A percentile compares a stretch with the other conserved stretches of the same genome.
Evolutionary conservation across 176 grass and related monocot species (phyloP).

Genomic region (Carex littledalei): DNA sequence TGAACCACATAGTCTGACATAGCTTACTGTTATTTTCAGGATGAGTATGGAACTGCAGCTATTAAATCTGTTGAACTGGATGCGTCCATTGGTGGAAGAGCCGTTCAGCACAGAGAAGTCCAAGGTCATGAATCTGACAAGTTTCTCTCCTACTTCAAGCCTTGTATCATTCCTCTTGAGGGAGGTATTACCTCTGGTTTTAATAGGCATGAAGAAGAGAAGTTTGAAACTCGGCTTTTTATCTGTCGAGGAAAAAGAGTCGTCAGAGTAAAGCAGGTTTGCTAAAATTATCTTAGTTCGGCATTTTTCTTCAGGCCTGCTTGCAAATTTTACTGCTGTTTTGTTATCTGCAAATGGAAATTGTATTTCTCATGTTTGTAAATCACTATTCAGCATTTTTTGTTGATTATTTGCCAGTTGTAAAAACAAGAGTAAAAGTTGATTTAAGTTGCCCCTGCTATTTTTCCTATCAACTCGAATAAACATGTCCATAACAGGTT

Average conservation of each 20-base stretch:
- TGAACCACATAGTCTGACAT: not conserved
- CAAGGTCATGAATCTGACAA: conserved; percentile 49
- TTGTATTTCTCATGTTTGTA: not conserved
- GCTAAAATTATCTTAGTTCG: conserved; percentile 1
- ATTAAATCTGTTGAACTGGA: conserved; percentile 46
- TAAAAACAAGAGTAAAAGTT: not conserved
- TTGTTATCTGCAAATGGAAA: not conserved
- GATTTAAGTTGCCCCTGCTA: not conserved
- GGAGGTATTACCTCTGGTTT: conserved; percentile 50
- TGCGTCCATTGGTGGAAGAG: conserved; percentile 34
- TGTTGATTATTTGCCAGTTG: not conserved
- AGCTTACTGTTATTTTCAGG: conserved; percentile 26
- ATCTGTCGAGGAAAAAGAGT: conserved; percentile 42
- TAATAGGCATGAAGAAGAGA: conserved; percentile 34
- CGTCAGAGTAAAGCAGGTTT: conserved; percentile 39
- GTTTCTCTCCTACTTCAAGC: conserved; percentile 49
- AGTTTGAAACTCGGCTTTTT: conserved; percentile 39
- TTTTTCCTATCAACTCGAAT: not conserved
- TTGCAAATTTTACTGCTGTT: not conserved
- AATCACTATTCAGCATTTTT: not conserved
- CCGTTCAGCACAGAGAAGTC: conserved; percentile 46
- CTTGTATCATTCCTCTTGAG: conserved; percentile 49
- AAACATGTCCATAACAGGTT: not conserved
- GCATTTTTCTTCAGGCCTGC: not conserved
- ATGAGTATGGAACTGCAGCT: conserved; percentile 47